Conservation (phyloP, 345 rosid species). For the Hibiscus tridactylites region DNA sequence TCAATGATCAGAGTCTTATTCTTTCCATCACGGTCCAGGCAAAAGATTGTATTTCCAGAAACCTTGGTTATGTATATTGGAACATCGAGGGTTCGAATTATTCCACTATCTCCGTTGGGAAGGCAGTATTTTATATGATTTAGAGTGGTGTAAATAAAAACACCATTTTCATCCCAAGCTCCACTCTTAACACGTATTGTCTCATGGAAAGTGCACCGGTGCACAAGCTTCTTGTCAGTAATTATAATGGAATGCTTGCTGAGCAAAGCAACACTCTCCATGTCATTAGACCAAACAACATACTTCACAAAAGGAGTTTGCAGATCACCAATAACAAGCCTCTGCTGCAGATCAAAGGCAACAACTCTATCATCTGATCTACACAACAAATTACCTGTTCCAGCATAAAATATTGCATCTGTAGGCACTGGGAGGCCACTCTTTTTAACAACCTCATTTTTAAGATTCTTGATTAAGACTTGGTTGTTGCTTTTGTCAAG, state of each 20-base stretch:
- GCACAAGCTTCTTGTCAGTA: slow-evolving; percentile 78
- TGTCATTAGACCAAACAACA: slow-evolving; percentile 86
- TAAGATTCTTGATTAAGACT: slow-evolving; percentile 67
- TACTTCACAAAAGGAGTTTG: slow-evolving; percentile 76
- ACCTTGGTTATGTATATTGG: slow-evolving; percentile 84
- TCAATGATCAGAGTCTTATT: slow-evolving; percentile 58
- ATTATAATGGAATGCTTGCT: slow-evolving; percentile 88
- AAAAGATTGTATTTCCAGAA: slow-evolving; percentile 55
- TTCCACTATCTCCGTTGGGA: slow-evolving; percentile 89
- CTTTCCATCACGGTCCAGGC: slow-evolving; percentile 90
- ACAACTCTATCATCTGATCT: slow-evolving; percentile 82
- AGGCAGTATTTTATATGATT: slow-evolving; percentile 92
- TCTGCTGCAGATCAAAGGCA: slow-evolving; percentile 86
- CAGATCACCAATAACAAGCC: slow-evolving; percentile 78
- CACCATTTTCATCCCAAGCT: slow-evolving; percentile 95
- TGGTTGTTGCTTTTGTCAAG: slow-evolving; percentile 86
- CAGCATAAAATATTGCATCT: slow-evolving; percentile 89
- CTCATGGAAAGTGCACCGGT: slow-evolving; percentile 85
- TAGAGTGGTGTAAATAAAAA: slow-evolving; percentile 78
- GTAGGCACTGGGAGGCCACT: slow-evolving; percentile 61
- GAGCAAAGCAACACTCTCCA: slow-evolving; percentile 90
- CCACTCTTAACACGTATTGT: slow-evolving; percentile 92
- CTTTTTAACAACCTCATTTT: slow-evolving; percentile 77
- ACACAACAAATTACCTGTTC: slow-evolving; percentile 89
- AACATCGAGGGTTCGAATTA: slow-evolving; percentile 74